Evolutionary conservation across 139 green algal species (phyloP).

Genomic region (Chlamydomonas schloesseri): DNA sequence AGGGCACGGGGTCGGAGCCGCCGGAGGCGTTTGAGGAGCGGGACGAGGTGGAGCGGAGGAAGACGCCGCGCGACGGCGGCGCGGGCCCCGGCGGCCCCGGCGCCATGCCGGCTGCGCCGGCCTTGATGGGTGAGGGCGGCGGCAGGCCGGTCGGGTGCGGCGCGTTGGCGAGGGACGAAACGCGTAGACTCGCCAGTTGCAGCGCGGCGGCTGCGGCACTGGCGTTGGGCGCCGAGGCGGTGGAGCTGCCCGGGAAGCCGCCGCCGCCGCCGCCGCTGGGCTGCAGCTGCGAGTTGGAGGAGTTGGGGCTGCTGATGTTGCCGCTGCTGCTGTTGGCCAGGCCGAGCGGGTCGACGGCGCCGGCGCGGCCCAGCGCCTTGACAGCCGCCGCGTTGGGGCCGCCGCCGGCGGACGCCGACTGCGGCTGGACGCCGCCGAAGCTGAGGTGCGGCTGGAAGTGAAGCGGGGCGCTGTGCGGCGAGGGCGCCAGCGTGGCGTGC

Average conservation of each 20-base stretch:
- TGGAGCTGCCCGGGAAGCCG: neutral
- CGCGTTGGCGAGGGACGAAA: slow-evolving; percentile 29
- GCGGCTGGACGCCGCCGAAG: neutral
- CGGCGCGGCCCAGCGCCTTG: too few species aligned
- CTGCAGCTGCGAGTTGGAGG: slow-evolving; percentile 4
- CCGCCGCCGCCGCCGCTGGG: neutral
- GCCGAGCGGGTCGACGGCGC: neutral
- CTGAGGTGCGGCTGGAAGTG: neutral
- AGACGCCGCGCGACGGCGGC: neutral
- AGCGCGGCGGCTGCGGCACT: neutral
- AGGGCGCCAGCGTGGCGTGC: neutral
- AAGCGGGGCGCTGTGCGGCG: neutral
- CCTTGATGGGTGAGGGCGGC: slow-evolving; percentile 38
- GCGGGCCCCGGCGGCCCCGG: neutral
- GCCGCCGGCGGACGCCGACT: too few species aligned
- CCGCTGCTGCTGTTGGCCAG: slow-evolving; percentile 2
- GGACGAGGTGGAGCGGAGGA: slow-evolving; percentile 28
- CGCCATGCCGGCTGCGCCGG: neutral
- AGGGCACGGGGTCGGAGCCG: neutral
- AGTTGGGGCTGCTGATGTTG: slow-evolving; percentile 8
- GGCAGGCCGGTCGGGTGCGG: slow-evolving; percentile 30
- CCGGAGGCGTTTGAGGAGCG: slow-evolving; percentile 37
- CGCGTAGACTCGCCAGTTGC: neutral
- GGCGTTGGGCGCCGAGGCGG: neutral
- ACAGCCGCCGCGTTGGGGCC: too few species aligned